Percentiles rank a stretch among this genome's conserved stretches.
Evolutionary conservation across 805 yeast species (phyloP).

Genomic region (Candida incommunis): DNA sequence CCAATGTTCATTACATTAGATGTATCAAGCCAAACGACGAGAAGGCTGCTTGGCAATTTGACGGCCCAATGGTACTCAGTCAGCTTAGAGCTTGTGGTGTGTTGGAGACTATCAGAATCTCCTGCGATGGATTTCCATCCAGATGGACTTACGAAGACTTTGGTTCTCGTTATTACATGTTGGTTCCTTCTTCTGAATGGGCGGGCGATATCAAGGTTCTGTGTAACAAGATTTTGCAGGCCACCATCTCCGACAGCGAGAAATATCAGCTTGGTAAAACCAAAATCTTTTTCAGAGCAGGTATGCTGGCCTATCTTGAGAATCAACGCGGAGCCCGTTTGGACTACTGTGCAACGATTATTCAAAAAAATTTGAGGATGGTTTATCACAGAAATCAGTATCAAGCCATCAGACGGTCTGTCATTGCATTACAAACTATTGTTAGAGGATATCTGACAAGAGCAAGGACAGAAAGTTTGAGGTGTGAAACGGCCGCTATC

Average conservation of each 20-base stretch:
- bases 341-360: constrained; percentile 60
- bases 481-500: constrained; percentile 48
- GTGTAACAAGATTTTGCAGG: constrained; percentile 52
- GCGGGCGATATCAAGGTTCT: constrained; percentile 45
- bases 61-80: constrained; percentile 85
- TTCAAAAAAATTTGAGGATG: constrained; percentile 72
- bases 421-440: constrained; percentile 43
- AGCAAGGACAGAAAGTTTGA: constrained; percentile 31
- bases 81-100: constrained; percentile 99
- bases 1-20: constrained; percentile 92
- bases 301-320: constrained; percentile 86
- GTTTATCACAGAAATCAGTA: constrained; percentile 48
- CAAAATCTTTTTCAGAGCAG: constrained; percentile 91
- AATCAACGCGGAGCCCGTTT: constrained; percentile 71
- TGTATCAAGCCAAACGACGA: constrained; percentile 95
- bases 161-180: constrained; percentile 74
- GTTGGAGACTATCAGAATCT: constrained; percentile 85
- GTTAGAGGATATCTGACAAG: constrained; percentile 54
- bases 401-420: constrained; percentile 37
- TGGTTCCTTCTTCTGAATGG: constrained; percentile 57
- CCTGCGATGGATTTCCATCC: constrained; percentile 97
- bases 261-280: constrained; percentile 87
- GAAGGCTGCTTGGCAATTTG: constrained; percentile 92
- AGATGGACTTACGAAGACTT: constrained; percentile 92
- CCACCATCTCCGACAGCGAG: constrained; percentile 39